Percentiles rank a stretch among this genome's conserved stretches.
phyloP scores from a whole-genome alignment of 2,329 filamentous ascomycete genomes.

The Colletotrichum kahawae region DNA sequence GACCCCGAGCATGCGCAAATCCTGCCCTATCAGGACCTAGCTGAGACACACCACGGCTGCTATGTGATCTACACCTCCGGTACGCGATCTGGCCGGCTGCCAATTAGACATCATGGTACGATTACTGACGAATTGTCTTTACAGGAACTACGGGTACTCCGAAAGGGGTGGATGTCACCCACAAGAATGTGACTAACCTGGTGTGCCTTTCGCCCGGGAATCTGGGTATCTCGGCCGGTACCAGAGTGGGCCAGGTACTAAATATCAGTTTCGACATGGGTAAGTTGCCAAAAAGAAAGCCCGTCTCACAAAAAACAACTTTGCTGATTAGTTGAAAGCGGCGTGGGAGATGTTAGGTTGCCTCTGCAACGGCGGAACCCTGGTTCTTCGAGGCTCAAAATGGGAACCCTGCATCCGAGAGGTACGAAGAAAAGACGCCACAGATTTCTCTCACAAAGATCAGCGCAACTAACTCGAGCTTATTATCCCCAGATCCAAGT shows the following conservation, averaged over 20 bases:
- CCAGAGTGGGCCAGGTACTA: conserved; percentile 58
- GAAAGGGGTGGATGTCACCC: conserved; percentile 64
- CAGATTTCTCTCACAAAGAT: background rate
- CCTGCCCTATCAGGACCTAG: conserved; percentile 26
- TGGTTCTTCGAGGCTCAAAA: conserved; percentile 20
- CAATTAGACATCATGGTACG: background rate
- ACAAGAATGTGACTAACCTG: conserved; percentile 31
- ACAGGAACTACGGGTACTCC: conserved; percentile 56
- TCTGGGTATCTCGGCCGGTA: conserved; percentile 53
- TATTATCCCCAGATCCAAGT: background rate
- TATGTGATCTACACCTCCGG: conserved; percentile 63
- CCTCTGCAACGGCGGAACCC: conserved; percentile 22
- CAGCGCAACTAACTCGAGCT: background rate
- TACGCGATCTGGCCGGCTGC: background rate
- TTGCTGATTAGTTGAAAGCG: conserved; percentile 37
- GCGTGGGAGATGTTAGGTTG: conserved; percentile 62
- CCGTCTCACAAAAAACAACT: background rate
- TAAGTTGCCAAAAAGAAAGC: conserved; percentile 34
- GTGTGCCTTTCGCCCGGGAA: conserved; percentile 27
- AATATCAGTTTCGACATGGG: conserved; percentile 68
- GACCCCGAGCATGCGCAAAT: background rate
- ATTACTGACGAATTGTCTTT: background rate
- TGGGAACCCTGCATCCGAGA: conserved; percentile 16
- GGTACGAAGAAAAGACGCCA: background rate
- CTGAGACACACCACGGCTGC: conserved; percentile 42